Evolutionary conservation across 169 alveolate genomes (phyloP).

Genomic region (Perkinsus marinus): DNA sequence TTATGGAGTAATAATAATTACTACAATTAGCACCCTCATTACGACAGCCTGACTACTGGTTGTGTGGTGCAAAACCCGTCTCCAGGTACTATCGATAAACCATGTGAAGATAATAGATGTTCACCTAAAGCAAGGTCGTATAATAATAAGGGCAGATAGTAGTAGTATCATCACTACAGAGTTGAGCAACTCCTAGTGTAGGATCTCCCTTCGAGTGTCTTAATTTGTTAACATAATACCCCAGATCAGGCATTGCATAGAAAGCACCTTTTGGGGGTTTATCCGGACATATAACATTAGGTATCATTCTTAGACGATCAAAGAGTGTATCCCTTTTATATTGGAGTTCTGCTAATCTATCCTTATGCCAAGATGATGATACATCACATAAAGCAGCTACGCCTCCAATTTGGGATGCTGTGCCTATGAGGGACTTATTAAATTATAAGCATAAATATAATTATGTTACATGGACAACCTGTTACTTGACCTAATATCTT

Average conservation of each 20-base stretch:
- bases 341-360: neutral
- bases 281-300: neutral
- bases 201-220: neutral
- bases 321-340: neutral
- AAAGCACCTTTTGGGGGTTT: neutral
- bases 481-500: slow-evolving; percentile 1
- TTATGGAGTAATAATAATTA: neutral
- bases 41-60: neutral
- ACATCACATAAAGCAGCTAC: neutral
- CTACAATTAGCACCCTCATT: neutral
- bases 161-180: neutral
- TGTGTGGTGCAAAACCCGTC: neutral
- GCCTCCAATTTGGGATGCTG: neutral
- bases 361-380: neutral
- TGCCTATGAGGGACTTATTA: neutral
- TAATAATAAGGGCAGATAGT: neutral
- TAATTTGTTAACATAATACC: neutral
- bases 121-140: neutral
- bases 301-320: neutral
- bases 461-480: neutral
- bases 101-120: neutral
- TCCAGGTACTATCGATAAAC: neutral
- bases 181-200: neutral
- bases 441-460: neutral
- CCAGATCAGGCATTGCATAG: neutral